These are phyloP conservation scores for Trichosporon sp. DNA, from an alignment of 1,284 basidiomycete species.

Conservation along the genomic window DNA sequence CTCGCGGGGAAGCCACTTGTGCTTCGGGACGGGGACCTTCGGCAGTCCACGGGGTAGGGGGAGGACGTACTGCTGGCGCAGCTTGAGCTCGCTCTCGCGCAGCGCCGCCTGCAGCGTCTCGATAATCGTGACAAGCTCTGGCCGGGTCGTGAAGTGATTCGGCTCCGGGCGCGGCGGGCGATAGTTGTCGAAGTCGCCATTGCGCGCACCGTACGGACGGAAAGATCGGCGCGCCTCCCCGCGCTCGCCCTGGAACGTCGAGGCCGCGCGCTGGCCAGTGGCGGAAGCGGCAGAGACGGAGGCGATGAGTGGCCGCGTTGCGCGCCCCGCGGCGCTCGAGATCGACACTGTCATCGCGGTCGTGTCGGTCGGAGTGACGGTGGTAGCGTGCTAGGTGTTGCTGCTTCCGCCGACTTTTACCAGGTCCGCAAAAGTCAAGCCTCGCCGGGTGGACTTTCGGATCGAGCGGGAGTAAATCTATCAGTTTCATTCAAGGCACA, in stretches of 20 bases:
- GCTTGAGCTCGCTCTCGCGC: slow-evolving; percentile 55
- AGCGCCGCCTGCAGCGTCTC: slow-evolving; percentile 63
- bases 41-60: slow-evolving; percentile 68
- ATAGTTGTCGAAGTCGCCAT: not conserved
- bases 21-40: slow-evolving; percentile 56
- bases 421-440: slow-evolving; percentile 5
- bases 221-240: not conserved
- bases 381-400: not conserved
- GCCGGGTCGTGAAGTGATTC: slow-evolving; percentile 81
- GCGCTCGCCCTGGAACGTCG: slow-evolving; percentile 4
- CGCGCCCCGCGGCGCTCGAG: not conserved
- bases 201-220: not conserved
- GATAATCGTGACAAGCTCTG: slow-evolving; percentile 69
- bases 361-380: not conserved
- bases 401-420: slow-evolving; percentile 11
- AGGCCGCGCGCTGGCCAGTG: slow-evolving; percentile 1
- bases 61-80: slow-evolving; percentile 64
- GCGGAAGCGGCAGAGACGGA: not conserved
- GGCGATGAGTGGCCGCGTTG: not conserved
- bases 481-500: not conserved
- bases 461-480: not conserved
- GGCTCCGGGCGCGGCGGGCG: slow-evolving; percentile 49
- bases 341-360: not conserved
- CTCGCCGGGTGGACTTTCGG: slow-evolving; percentile 3
- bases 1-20: slow-evolving; percentile 60